These are phyloP conservation scores for Golubevia sp. DNA, from an alignment of 1,284 basidiomycete genomes.

Conservation along the genomic window DNA sequence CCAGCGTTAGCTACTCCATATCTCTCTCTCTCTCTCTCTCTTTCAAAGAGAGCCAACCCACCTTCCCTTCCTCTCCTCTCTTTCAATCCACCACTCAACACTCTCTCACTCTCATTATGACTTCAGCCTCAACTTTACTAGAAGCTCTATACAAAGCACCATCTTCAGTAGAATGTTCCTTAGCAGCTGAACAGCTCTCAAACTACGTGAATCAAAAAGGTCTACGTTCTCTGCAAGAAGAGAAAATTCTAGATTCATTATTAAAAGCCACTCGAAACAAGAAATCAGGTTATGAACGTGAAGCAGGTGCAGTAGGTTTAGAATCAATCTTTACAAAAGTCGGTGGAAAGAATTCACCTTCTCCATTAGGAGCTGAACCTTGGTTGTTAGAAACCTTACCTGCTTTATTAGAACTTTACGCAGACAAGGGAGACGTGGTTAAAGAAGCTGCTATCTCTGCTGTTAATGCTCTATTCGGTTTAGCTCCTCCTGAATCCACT, in stretches of 20 bases:
- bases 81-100: too few species aligned
- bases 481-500: constrained; percentile 78
- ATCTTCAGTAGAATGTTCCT: constrained; percentile 39
- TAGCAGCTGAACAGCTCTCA: constrained; percentile 61
- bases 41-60: too few species aligned
- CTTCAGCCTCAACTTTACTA: constrained; percentile 4
- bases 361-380: constrained; percentile 72
- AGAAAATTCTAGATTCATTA: constrained; percentile 61
- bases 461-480: constrained; percentile 81
- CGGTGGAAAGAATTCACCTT: constrained; percentile 67
- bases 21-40: too few species aligned
- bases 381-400: constrained; percentile 80
- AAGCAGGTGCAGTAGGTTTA: constrained; percentile 80
- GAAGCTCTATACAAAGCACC: constrained; percentile 42
- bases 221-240: constrained; percentile 54
- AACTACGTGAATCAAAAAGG: constrained; percentile 59
- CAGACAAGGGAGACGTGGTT: constrained; percentile 94
- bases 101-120: too few species aligned
- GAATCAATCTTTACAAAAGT: constrained; percentile 59
- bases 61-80: too few species aligned
- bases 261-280: constrained; percentile 73
- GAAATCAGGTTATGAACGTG: constrained; percentile 87
- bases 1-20: too few species aligned
- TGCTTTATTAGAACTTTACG: constrained; percentile 79
- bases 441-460: constrained; percentile 79